phyloP scores from a whole-genome alignment of 108 stramenopile species.

The Stephanodiscus triporus region DNA sequence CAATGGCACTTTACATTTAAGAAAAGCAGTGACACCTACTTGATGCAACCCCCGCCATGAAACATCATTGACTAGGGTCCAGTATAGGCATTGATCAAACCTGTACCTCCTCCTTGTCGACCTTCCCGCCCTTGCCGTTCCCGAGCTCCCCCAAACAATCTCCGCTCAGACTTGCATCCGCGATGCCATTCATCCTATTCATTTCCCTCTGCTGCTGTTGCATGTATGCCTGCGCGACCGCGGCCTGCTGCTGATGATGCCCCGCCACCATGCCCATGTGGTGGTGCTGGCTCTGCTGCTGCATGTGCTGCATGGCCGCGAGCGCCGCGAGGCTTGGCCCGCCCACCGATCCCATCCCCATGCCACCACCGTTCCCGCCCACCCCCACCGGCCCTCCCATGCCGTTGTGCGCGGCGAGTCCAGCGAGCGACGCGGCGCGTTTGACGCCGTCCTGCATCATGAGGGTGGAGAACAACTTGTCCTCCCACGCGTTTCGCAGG shows the following conservation, averaged over 20 bases:
- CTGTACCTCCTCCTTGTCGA: too few species aligned
- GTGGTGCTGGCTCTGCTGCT: slow-evolving; percentile 17
- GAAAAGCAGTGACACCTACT: too few species aligned
- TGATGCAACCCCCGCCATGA: too few species aligned
- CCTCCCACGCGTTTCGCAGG: slow-evolving; percentile 74
- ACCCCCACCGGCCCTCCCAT: slow-evolving; percentile 1
- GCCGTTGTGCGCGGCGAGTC: slow-evolving; percentile 5
- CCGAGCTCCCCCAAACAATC: not conserved
- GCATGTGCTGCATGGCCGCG: slow-evolving; percentile 39
- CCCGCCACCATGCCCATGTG: not conserved
- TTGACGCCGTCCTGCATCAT: slow-evolving; percentile 58
- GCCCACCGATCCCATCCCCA: slow-evolving; percentile 14
- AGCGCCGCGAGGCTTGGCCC: slow-evolving; percentile 35
- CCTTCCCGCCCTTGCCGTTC: too few species aligned
- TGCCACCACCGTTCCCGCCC: not conserved
- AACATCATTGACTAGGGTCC: too few species aligned
- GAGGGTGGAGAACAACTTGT: slow-evolving; percentile 77
- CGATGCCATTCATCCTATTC: not conserved
- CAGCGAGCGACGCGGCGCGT: slow-evolving; percentile 43
- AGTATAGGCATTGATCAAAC: too few species aligned
- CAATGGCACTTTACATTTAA: too few species aligned
- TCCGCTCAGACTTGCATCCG: not conserved
- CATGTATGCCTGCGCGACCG: not conserved
- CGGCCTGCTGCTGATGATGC: not conserved
- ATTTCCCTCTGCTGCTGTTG: not conserved